phyloP scores from a whole-genome alignment of 2,329 filamentous ascomycete genomes.

The Sclerotinia subarctica region DNA sequence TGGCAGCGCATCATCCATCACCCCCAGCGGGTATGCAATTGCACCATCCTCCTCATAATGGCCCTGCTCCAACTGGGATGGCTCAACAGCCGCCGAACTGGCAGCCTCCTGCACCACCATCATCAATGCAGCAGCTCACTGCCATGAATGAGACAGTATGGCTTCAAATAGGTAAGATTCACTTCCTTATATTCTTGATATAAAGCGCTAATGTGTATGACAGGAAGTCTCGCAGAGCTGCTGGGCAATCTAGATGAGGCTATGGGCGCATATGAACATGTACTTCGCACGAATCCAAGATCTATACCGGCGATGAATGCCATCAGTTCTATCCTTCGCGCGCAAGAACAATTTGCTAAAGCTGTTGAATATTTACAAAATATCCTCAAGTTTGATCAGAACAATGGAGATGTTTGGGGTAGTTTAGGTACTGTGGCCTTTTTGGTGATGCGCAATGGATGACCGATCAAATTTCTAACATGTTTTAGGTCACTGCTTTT shows the following conservation, averaged over 20 bases:
- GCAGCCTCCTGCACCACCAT: slow-evolving; percentile 40
- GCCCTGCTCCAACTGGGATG: slow-evolving; percentile 36
- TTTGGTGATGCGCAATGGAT: slow-evolving; percentile 4
- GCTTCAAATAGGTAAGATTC: slow-evolving; percentile 79
- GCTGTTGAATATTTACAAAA: slow-evolving; percentile 90
- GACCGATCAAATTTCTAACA: slow-evolving; percentile 27
- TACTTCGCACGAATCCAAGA: slow-evolving; percentile 80
- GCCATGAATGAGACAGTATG: slow-evolving; percentile 83
- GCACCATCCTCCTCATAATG: slow-evolving; percentile 32
- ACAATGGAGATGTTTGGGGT: slow-evolving; percentile 94
- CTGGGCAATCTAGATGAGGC: slow-evolving; percentile 87
- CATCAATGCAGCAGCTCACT: slow-evolving; percentile 64
- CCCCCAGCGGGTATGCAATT: slow-evolving; percentile 56
- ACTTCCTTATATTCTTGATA: background rate
- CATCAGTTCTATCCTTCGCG: slow-evolving; percentile 86
- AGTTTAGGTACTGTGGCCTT: slow-evolving; percentile 68
- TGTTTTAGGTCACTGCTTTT: slow-evolving; percentile 80
- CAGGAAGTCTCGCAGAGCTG: slow-evolving; percentile 82
- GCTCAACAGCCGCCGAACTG: slow-evolving; percentile 33
- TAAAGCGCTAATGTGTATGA: slow-evolving; percentile 36
- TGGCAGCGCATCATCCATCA: slow-evolving; percentile 39
- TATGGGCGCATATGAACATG: slow-evolving; percentile 85
- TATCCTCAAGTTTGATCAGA: slow-evolving; percentile 83
- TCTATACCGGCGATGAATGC: slow-evolving; percentile 91
- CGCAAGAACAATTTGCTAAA: slow-evolving; percentile 88